A percentile compares a stretch with the other conserved stretches of the same genome.
These are phyloP conservation scores for Talaromyces nanjingensis DNA, from an alignment of 495 filamentous ascomycete genomes.

Conservation along the genomic window DNA sequence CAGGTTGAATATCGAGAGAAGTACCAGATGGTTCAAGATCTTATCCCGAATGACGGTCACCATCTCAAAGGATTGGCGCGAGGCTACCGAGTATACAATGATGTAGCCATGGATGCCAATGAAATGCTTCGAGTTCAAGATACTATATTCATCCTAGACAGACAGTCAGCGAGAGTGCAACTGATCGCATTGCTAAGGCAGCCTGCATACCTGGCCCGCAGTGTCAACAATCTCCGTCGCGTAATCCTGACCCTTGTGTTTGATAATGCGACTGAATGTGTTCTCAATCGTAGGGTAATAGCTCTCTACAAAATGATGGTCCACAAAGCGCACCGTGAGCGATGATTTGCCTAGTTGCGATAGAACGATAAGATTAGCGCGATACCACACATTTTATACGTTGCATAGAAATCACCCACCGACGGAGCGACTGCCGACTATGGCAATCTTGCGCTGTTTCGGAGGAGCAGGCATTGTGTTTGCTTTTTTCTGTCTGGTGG, in stretches of 20 bases:
- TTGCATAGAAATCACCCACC: slow-evolving; percentile 47
- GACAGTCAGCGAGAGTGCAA: background rate
- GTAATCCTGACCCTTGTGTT: slow-evolving; percentile 84
- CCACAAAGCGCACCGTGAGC: slow-evolving; percentile 94
- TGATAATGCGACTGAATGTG: slow-evolving; percentile 93
- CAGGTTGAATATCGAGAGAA: slow-evolving; percentile 16
- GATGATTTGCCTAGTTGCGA: slow-evolving; percentile 81
- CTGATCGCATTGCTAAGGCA: background rate
- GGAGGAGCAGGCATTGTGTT: slow-evolving; percentile 70
- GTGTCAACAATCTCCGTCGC: slow-evolving; percentile 98
- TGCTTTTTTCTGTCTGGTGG: background rate
- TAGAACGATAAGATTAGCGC: slow-evolving; percentile 1
- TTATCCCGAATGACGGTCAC: slow-evolving; percentile 91
- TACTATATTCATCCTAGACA: slow-evolving; percentile 89
- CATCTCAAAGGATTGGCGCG: slow-evolving; percentile 94
- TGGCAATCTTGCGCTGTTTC: slow-evolving; percentile 96
- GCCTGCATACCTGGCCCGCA: slow-evolving; percentile 74
- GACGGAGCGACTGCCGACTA: slow-evolving; percentile 95
- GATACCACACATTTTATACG: background rate
- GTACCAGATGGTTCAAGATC: slow-evolving; percentile 90
- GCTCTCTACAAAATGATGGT: slow-evolving; percentile 95
- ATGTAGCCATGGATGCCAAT: slow-evolving; percentile 99
- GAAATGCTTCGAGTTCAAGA: slow-evolving; percentile 96
- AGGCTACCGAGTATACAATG: slow-evolving; percentile 93
- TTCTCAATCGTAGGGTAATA: slow-evolving; percentile 99